A percentile compares a stretch with the other conserved stretches of the same genome.
Evolutionary conservation across 805 yeast species (phyloP).

Genomic region (Pichia nakasei): DNA sequence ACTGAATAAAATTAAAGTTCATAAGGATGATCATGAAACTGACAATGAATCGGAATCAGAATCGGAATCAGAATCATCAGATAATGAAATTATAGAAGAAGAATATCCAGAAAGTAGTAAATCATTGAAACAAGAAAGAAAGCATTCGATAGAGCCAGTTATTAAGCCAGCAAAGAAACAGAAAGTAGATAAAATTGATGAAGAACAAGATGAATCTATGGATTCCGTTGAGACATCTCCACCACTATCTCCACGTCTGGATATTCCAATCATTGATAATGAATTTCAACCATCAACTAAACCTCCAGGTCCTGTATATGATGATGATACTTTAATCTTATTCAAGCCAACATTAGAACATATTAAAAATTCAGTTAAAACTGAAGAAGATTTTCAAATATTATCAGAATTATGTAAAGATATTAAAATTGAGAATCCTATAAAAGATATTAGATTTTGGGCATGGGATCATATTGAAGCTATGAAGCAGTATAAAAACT

Average conservation of each 20-base stretch:
- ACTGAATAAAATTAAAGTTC: slow-evolving; percentile 29
- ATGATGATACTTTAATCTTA: slow-evolving; percentile 29
- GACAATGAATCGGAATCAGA: background rate
- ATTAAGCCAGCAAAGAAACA: slow-evolving; percentile 5
- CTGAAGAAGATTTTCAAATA: slow-evolving; percentile 62
- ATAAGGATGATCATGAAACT: background rate
- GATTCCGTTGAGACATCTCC: slow-evolving; percentile 7
- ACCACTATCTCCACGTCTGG: slow-evolving; percentile 21
- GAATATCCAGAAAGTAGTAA: slow-evolving; percentile 14
- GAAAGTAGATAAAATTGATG: background rate
- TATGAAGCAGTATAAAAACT: slow-evolving; percentile 27
- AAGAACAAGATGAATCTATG: slow-evolving; percentile 12
- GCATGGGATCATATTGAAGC: slow-evolving; percentile 41
- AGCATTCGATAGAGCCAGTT: background rate
- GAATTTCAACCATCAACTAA: slow-evolving; percentile 44
- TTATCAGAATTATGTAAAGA: slow-evolving; percentile 37
- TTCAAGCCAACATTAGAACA: slow-evolving; percentile 37
- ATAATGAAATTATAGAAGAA: slow-evolving; percentile 17
- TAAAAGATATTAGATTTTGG: slow-evolving; percentile 46
- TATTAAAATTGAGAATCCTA: slow-evolving; percentile 11
- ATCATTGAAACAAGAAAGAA: slow-evolving; percentile 4
- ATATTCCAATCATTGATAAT: slow-evolving; percentile 16
- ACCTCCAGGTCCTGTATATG: slow-evolving; percentile 47
- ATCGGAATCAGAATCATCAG: background rate
- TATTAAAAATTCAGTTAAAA: slow-evolving; percentile 50